Percentiles rank a stretch among this genome's conserved stretches.
Evolutionary conservation across 2,329 filamentous ascomycete genomes (phyloP).

Genomic region (Diaporthe sp.): DNA sequence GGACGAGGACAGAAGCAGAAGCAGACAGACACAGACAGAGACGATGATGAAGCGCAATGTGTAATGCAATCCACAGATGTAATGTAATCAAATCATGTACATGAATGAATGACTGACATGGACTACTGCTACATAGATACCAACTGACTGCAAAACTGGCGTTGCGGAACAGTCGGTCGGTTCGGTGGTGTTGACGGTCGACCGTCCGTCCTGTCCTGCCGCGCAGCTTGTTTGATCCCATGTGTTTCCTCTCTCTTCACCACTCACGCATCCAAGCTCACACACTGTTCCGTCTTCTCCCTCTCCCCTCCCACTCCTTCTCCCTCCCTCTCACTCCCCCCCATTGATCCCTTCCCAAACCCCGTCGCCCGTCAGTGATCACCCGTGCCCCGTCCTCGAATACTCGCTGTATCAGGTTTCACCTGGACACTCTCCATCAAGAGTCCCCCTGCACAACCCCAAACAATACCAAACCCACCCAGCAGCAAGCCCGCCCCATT

Average conservation of each 20-base stretch:
- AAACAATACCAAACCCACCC: slow-evolving; percentile 29
- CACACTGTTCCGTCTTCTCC: background rate
- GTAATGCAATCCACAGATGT: background rate
- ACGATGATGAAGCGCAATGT: background rate
- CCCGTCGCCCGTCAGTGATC: slow-evolving; percentile 10
- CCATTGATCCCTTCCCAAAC: background rate
- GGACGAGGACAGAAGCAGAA: background rate
- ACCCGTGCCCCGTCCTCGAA: background rate
- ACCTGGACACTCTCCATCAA: slow-evolving; percentile 7
- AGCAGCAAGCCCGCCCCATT: slow-evolving; percentile 27
- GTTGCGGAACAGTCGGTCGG: slow-evolving; percentile 9
- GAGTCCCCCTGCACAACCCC: slow-evolving; percentile 21
- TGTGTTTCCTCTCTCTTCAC: slow-evolving; percentile 15
- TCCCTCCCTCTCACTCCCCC: background rate
- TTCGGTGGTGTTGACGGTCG: slow-evolving; percentile 7
- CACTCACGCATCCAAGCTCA: background rate
- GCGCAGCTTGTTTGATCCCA: slow-evolving; percentile 28
- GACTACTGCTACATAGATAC: background rate
- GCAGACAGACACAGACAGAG: background rate
- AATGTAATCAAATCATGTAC: slow-evolving; percentile 5
- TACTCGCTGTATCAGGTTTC: slow-evolving; percentile 27
- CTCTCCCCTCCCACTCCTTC: background rate
- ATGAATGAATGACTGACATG: background rate
- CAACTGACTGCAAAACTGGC: background rate
- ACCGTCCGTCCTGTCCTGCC: slow-evolving; percentile 10